Conservation (phyloP, 208 protist genomes). For the Leishmania martiniquensis region DNA sequence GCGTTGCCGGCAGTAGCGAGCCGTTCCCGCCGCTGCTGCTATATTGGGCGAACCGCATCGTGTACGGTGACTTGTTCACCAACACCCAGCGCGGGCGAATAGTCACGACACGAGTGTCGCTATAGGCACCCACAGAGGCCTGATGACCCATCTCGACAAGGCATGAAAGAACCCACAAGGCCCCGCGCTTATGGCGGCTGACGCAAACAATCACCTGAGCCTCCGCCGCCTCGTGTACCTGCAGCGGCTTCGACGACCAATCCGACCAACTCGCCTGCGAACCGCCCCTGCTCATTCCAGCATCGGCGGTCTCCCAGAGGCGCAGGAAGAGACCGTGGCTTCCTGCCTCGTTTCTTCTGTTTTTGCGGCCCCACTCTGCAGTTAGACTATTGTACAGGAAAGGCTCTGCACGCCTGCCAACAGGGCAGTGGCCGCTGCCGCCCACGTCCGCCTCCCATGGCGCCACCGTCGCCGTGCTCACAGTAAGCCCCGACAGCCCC, state of each 20-base stretch:
- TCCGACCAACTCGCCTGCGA: slow-evolving; percentile 38
- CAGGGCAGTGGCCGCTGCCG: neutral
- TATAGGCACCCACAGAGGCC: slow-evolving; percentile 34
- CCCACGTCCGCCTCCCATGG: neutral
- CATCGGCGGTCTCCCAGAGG: slow-evolving; percentile 13
- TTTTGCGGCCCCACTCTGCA: slow-evolving; percentile 25
- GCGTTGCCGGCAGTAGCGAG: neutral
- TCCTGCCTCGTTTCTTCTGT: slow-evolving; percentile 10
- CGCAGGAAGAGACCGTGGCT: slow-evolving; percentile 31
- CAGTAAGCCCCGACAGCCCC: slow-evolving; percentile 20
- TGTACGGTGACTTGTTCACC: slow-evolving; percentile 54
- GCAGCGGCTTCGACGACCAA: slow-evolving; percentile 46
- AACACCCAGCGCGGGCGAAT: slow-evolving; percentile 76
- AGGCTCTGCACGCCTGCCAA: neutral
- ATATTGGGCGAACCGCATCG: slow-evolving; percentile 29
- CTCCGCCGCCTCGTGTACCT: slow-evolving; percentile 27
- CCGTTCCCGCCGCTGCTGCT: neutral
- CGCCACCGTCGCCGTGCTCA: slow-evolving; percentile 25
- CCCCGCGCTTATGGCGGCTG: slow-evolving; percentile 18
- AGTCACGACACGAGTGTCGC: slow-evolving; percentile 55
- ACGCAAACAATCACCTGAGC: slow-evolving; percentile 25
- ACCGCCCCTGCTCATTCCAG: neutral
- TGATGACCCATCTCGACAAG: slow-evolving; percentile 49
- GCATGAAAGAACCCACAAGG: slow-evolving; percentile 58
- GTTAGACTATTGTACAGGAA: slow-evolving; percentile 53